A percentile compares a stretch with the other conserved stretches of the same genome.
These are phyloP conservation scores for Fusarium multiceps DNA, from an alignment of 2,329 filamentous ascomycete species.

Conservation along the genomic window DNA sequence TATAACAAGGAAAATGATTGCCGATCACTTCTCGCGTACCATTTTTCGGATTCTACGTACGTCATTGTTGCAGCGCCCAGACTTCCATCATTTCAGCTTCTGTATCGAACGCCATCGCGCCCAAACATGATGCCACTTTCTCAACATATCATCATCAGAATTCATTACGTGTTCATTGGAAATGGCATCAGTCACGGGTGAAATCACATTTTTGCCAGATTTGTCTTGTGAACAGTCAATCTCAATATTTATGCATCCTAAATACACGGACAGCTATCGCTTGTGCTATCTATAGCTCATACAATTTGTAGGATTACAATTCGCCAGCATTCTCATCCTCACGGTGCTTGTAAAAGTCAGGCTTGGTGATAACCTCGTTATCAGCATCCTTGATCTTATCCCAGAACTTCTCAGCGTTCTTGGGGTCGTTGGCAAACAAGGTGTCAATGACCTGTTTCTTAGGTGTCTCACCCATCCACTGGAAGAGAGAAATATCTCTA, in stretches of 20 bases:
- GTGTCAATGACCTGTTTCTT: slow-evolving; percentile 73
- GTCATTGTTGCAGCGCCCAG: too few species aligned
- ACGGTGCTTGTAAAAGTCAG: slow-evolving; percentile 33
- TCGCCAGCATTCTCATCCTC: slow-evolving; percentile 3
- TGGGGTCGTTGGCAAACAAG: slow-evolving; percentile 70
- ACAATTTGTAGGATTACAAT: not conserved
- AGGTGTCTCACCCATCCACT: slow-evolving; percentile 81
- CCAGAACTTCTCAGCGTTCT: slow-evolving; percentile 72
- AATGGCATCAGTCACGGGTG: not conserved
- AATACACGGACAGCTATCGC: too few species aligned
- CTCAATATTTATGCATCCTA: too few species aligned
- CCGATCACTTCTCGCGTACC: too few species aligned
- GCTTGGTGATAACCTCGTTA: slow-evolving; percentile 65
- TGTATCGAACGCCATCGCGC: too few species aligned
- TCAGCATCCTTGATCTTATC: slow-evolving; percentile 69
- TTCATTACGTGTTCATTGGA: not conserved
- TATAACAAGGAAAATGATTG: too few species aligned
- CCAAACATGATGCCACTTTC: too few species aligned
- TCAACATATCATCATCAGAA: too few species aligned
- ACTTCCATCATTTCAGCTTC: too few species aligned
- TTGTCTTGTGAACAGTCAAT: not conserved
- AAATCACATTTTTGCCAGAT: not conserved
- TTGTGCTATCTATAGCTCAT: not conserved
- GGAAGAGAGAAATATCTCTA: slow-evolving; percentile 77
- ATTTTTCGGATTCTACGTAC: too few species aligned